Conservation (phyloP, 2,329 filamentous ascomycete genomes). For the Zopfia rhizophila region DNA sequence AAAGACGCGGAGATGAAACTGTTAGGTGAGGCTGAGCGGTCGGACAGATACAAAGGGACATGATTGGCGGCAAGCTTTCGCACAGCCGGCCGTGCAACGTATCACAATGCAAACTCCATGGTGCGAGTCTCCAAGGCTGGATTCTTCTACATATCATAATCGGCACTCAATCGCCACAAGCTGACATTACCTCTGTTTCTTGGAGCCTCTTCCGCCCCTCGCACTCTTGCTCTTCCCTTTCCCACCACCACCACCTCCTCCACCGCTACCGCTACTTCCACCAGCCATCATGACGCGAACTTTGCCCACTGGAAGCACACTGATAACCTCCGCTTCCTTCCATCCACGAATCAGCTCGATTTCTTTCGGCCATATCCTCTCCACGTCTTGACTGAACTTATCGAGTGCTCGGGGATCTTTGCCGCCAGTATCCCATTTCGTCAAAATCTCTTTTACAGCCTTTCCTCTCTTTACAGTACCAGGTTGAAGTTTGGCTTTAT, state of each 20-base stretch:
- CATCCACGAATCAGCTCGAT: slow-evolving; percentile 83
- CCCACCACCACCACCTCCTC: slow-evolving; percentile 16
- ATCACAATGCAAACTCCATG: too few relatives aligned
- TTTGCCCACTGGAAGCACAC: slow-evolving; percentile 81
- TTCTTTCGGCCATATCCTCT: slow-evolving; percentile 86
- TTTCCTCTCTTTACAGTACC: slow-evolving; percentile 93
- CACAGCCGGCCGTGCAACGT: too few relatives aligned
- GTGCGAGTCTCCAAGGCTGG: too few relatives aligned
- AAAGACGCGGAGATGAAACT: too few relatives aligned
- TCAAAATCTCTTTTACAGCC: slow-evolving; percentile 89
- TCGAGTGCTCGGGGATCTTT: slow-evolving; percentile 58
- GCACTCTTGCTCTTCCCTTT: slow-evolving; percentile 42
- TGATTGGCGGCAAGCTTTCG: too few relatives aligned
- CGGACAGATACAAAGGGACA: too few relatives aligned
- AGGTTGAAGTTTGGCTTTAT: slow-evolving; percentile 94
- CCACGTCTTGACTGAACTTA: slow-evolving; percentile 63
- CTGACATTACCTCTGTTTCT: slow-evolving; percentile 33
- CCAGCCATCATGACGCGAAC: slow-evolving; percentile 78
- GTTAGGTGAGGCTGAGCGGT: too few relatives aligned
- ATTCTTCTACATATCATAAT: too few relatives aligned
- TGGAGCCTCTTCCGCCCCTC: slow-evolving; percentile 43
- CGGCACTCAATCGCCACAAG: too few relatives aligned
- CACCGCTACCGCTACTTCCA: slow-evolving; percentile 39
- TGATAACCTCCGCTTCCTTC: slow-evolving; percentile 84
- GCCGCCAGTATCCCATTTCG: slow-evolving; percentile 77